Conservation (phyloP, 768 basidiomycete genomes). For the Lactarius sp. region DNA sequence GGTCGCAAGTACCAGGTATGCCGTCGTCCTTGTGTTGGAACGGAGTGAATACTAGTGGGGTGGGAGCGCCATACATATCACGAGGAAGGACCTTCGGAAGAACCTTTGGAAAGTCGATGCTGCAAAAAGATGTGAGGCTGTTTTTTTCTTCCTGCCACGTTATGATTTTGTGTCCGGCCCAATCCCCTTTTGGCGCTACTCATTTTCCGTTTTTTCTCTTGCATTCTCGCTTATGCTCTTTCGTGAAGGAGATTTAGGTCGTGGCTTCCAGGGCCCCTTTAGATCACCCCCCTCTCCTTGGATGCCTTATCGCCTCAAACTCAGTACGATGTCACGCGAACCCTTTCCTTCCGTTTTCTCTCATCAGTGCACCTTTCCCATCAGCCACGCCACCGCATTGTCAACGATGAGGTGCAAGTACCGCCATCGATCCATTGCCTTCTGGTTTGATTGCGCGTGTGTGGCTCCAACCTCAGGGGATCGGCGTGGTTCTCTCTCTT, state of each 20-base stretch:
- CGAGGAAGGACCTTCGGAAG: conserved; percentile 57
- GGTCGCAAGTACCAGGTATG: conserved; percentile 75
- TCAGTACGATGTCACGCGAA: not conserved
- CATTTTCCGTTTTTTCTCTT: not conserved
- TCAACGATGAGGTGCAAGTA: not conserved
- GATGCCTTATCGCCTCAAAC: not conserved
- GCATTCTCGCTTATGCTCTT: not conserved
- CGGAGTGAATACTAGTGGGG: conserved; percentile 49
- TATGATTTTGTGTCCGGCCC: not conserved
- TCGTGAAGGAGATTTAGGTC: not conserved
- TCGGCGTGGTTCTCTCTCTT: conserved; percentile 3
- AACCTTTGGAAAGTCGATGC: conserved; percentile 40
- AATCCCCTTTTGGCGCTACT: not conserved
- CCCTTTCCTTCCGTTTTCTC: not conserved
- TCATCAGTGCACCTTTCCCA: not conserved
- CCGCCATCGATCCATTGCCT: not conserved
- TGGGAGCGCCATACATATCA: conserved; percentile 79
- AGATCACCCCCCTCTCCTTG: not conserved
- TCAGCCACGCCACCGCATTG: not conserved
- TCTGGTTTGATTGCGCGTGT: not conserved
- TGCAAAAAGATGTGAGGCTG: conserved; percentile 13
- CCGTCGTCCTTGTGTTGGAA: conserved; percentile 84
- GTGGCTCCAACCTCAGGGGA: not conserved
- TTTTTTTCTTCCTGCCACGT: not conserved
- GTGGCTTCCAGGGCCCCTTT: not conserved